phyloP scores from a whole-genome alignment of 1,284 basidiomycete genomes.

The Phellinidium pouzarii region DNA sequence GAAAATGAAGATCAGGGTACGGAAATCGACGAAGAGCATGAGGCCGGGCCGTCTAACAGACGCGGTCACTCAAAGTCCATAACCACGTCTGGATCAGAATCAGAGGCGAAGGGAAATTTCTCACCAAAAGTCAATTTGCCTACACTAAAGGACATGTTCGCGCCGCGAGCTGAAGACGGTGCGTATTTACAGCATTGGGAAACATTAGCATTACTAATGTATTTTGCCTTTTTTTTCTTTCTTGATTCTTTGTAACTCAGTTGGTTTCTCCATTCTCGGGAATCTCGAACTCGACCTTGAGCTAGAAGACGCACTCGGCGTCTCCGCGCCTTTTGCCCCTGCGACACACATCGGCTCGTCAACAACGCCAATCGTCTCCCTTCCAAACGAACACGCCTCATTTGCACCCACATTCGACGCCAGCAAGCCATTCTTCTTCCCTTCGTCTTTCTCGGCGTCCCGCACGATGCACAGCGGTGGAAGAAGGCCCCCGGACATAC shows the following conservation, averaged over 20 bases:
- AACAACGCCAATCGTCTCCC: conserved; percentile 12
- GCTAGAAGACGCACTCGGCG: conserved; percentile 44
- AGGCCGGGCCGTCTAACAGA: conserved; percentile 19
- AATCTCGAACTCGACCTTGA: conserved; percentile 61
- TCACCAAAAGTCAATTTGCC: conserved; percentile 23
- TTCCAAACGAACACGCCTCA: neutral
- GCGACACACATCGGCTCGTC: conserved; percentile 17
- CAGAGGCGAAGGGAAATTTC: conserved; percentile 14
- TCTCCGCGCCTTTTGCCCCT: conserved; percentile 21
- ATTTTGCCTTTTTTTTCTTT: neutral
- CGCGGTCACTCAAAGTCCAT: conserved; percentile 5
- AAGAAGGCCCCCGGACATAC: conserved; percentile 23
- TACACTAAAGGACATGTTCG: conserved; percentile 63
- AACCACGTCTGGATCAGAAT: neutral
- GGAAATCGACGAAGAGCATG: conserved; percentile 21
- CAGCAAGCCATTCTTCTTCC: conserved; percentile 59
- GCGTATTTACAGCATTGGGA: conserved; percentile 25
- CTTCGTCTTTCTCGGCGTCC: conserved; percentile 28
- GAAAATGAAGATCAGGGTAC: conserved; percentile 8
- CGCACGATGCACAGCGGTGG: conserved; percentile 22
- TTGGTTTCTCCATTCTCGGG: conserved; percentile 58
- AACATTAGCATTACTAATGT: neutral
- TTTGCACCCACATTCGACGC: conserved; percentile 33
- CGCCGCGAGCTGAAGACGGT: conserved; percentile 61
- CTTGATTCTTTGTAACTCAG: conserved; percentile 22